These are phyloP conservation scores for Spizellomyces punctatus DNA, from an alignment of 192 early-diverging fungal genomes.

Conservation along the genomic window DNA sequence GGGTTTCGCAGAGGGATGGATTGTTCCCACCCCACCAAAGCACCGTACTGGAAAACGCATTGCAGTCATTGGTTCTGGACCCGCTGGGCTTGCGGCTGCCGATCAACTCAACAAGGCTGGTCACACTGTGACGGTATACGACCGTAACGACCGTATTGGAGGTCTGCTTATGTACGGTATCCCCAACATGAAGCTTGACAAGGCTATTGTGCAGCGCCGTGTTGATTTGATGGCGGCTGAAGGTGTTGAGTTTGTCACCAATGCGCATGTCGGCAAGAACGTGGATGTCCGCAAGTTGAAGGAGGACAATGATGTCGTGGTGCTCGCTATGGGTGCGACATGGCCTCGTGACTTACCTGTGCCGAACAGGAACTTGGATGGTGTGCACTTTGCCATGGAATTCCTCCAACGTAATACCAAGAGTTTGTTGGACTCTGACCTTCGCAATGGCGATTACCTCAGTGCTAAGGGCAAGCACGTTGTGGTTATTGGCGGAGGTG, in stretches of 20 bases:
- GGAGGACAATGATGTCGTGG: slow-evolving; percentile 73
- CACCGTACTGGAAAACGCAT: slow-evolving; percentile 80
- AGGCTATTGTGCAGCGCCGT: slow-evolving; percentile 90
- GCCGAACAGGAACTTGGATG: slow-evolving; percentile 81
- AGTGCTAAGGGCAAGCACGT: slow-evolving; percentile 91
- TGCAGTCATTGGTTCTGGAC: slow-evolving; percentile 93
- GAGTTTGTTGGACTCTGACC: slow-evolving; percentile 77
- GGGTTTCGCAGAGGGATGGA: slow-evolving; percentile 97
- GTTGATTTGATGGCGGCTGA: slow-evolving; percentile 93
- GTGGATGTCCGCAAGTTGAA: slow-evolving; percentile 71
- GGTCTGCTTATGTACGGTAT: slow-evolving; percentile 98
- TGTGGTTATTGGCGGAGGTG: slow-evolving; percentile 97
- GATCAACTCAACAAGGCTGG: slow-evolving; percentile 98
- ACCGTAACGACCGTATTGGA: slow-evolving; percentile 94
- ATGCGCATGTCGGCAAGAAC: slow-evolving; percentile 86
- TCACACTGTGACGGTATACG: slow-evolving; percentile 93
- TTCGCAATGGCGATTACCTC: slow-evolving; percentile 75
- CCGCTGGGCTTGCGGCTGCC: slow-evolving; percentile 92
- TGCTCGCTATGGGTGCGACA: slow-evolving; percentile 93
- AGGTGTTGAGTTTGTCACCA: slow-evolving; percentile 87
- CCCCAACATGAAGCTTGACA: slow-evolving; percentile 99
- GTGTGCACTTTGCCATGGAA: slow-evolving; percentile 99
- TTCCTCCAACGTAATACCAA: slow-evolving; percentile 91
- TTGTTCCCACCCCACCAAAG: slow-evolving; percentile 80
- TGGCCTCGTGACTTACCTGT: slow-evolving; percentile 96